Evolutionary conservation across 805 yeast species (phyloP).

Genomic region (Saccharomycodes ludwigii): DNA sequence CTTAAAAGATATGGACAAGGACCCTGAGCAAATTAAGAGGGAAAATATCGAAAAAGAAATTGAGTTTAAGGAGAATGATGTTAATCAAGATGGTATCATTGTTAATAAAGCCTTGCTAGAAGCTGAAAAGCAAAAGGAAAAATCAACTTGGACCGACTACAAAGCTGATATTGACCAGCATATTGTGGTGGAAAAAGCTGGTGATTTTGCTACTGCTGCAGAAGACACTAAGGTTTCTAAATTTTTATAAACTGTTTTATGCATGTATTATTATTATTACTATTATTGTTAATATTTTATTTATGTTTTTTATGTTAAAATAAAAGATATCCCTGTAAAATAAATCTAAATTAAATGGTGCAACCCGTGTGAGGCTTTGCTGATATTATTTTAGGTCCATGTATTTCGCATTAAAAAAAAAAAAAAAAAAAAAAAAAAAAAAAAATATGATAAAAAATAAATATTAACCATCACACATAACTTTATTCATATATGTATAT

Average conservation of each 20-base stretch:
- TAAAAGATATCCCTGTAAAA: not conserved
- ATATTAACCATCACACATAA: too few species aligned
- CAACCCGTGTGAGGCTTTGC: too few species aligned
- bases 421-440: too few species aligned
- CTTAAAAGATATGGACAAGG: slow-evolving; percentile 14
- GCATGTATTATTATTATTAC: not conserved
- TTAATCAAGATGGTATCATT: slow-evolving; percentile 11
- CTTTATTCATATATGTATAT: too few species aligned
- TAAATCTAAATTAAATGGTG: too few species aligned
- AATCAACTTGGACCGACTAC: slow-evolving; percentile 18
- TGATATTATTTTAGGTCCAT: too few species aligned
- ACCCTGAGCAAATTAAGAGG: slow-evolving; percentile 2
- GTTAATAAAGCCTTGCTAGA: slow-evolving; percentile 10
- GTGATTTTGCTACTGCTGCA: slow-evolving; percentile 28
- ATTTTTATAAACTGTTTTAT: slow-evolving; percentile 19
- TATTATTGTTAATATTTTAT: slow-evolving; percentile 1
- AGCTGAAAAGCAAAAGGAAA: slow-evolving; percentile 12
- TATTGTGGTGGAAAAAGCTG: slow-evolving; percentile 27
- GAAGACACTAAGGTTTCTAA: slow-evolving; percentile 25
- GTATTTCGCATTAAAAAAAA: too few species aligned
- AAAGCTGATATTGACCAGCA: slow-evolving; percentile 24
- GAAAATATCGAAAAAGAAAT: slow-evolving; percentile 1
- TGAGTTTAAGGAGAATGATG: slow-evolving; percentile 1
- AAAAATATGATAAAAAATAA: too few species aligned
- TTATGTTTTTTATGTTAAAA: not conserved